A percentile compares a stretch with the other conserved stretches of the same genome.
These are phyloP conservation scores for Penicillium sp. DNA, from an alignment of 2,329 filamentous ascomycete species.

Conservation along the genomic window DNA sequence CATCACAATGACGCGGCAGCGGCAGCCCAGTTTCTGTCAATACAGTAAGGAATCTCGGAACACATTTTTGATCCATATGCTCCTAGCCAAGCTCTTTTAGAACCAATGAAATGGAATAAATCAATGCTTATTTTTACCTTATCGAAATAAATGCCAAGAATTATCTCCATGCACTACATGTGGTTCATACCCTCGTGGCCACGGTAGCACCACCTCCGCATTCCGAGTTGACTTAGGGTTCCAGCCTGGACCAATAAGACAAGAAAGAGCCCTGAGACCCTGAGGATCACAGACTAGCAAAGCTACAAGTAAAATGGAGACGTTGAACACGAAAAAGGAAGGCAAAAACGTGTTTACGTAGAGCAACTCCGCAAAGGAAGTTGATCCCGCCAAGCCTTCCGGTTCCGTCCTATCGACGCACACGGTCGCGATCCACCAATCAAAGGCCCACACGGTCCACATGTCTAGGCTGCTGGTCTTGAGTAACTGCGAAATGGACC, in stretches of 20 bases:
- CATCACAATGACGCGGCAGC: background rate
- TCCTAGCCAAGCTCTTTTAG: background rate
- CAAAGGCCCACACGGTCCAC: background rate
- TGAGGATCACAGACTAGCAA: background rate
- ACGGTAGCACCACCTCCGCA: background rate
- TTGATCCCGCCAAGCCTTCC: background rate
- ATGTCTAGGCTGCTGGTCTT: background rate
- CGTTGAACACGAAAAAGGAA: too few relatives aligned
- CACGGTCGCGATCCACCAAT: background rate
- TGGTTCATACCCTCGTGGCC: background rate
- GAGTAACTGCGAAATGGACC: background rate
- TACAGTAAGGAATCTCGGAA: background rate
- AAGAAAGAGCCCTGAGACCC: background rate
- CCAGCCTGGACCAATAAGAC: background rate
- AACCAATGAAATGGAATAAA: background rate
- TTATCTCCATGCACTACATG: background rate
- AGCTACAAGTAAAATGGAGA: background rate
- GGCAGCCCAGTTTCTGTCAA: background rate
- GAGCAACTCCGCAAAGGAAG: background rate
- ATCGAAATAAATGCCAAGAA: background rate
- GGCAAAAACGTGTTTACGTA: too few relatives aligned
- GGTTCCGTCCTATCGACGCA: background rate
- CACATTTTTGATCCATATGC: background rate
- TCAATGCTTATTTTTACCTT: background rate
- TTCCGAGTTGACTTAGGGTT: background rate